phyloP scores from a whole-genome alignment of 129 eudicot genomes.

The Kitagawia praeruptora region DNA sequence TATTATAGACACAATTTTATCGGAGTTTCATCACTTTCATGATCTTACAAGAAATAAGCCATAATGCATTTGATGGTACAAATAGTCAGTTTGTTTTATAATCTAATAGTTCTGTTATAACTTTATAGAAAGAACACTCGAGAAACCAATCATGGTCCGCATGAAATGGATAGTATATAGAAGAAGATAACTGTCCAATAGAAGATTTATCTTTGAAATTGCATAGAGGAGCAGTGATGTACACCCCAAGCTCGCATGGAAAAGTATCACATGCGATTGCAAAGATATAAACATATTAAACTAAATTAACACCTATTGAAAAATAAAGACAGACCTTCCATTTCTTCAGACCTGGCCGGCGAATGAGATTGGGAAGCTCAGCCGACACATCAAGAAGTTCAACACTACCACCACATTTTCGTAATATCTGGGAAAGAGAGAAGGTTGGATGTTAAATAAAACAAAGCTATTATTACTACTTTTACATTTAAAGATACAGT shows the following conservation, averaged over 20 bases:
- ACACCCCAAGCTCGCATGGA: not conserved
- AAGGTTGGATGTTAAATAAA: not conserved
- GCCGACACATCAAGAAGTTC: constrained; percentile 86
- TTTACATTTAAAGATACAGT: not conserved
- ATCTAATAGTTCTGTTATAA: not conserved
- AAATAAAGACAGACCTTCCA: constrained; percentile 69
- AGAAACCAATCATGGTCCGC: not conserved
- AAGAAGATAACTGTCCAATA: not conserved
- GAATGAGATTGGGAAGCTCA: constrained; percentile 81
- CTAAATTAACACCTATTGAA: not conserved
- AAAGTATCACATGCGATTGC: not conserved
- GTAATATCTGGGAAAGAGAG: constrained; percentile 45
- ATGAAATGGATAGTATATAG: not conserved
- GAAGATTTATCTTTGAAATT: not conserved
- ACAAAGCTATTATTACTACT: not conserved
- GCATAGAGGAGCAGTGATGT: not conserved
- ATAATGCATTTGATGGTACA: not conserved
- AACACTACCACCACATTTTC: constrained; percentile 75
- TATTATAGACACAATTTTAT: not conserved
- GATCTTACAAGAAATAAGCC: not conserved
- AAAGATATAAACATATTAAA: not conserved
- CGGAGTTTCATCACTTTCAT: not conserved
- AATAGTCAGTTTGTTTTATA: not conserved
- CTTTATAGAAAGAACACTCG: not conserved
- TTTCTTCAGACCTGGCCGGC: constrained; percentile 90